Evolutionary conservation across 2,329 filamentous ascomycete species (phyloP).

Genomic region (Penicillium sp.): DNA sequence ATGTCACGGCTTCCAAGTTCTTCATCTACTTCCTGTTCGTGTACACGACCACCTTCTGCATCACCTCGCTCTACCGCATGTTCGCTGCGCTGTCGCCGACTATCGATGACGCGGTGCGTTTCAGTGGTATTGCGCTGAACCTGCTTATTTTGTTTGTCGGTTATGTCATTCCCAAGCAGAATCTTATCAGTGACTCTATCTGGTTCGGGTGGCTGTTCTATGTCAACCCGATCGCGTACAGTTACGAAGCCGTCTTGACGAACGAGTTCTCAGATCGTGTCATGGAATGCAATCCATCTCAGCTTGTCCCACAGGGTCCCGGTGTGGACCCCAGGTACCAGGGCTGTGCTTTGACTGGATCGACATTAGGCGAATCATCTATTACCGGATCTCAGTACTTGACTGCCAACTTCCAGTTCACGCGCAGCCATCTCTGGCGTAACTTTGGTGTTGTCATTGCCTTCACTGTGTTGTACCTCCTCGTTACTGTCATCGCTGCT

Average conservation of each 20-base stretch:
- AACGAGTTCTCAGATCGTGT: slow-evolving; percentile 55
- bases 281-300: slow-evolving; percentile 52
- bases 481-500: slow-evolving; percentile 60
- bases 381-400: slow-evolving; percentile 52
- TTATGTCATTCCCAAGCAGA: slow-evolving; percentile 59
- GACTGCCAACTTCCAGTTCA: slow-evolving; percentile 48
- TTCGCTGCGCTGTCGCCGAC: slow-evolving; percentile 56
- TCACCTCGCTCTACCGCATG: slow-evolving; percentile 58
- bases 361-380: slow-evolving; percentile 42
- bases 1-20: slow-evolving; percentile 54
- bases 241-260: slow-evolving; percentile 58
- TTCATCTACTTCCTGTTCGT: slow-evolving; percentile 59
- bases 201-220: slow-evolving; percentile 60
- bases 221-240: slow-evolving; percentile 49
- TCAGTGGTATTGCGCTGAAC: slow-evolving; percentile 54
- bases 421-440: slow-evolving; percentile 54
- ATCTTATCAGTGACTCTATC: slow-evolving; percentile 50
- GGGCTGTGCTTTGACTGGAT: slow-evolving; percentile 56
- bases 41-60: slow-evolving; percentile 53
- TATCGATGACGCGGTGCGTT: slow-evolving; percentile 59
- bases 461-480: slow-evolving; percentile 64
- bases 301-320: slow-evolving; percentile 54
- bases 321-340: slow-evolving; percentile 49
- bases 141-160: slow-evolving; percentile 56
- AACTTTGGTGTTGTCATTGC: slow-evolving; percentile 72